These are phyloP conservation scores for Alternaria conjuncta DNA, from an alignment of 2,329 filamentous ascomycete genomes.

Conservation along the genomic window DNA sequence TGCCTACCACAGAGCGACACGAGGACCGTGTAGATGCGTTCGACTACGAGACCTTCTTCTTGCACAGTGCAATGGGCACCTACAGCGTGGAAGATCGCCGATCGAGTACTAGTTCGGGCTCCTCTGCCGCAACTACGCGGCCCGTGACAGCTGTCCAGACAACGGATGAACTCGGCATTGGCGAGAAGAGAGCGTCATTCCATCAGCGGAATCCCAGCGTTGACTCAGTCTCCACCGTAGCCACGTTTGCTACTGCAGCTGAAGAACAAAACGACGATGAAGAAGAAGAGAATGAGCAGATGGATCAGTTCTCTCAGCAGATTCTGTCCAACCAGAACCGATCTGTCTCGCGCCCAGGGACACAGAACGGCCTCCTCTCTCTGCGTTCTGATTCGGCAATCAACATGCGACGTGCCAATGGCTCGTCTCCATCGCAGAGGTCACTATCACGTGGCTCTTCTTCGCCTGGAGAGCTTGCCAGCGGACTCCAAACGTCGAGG, in stretches of 20 bases:
- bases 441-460: constrained; percentile 36
- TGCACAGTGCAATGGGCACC: constrained; percentile 88
- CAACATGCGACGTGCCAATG: constrained; percentile 36
- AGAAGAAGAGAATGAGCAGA: constrained; percentile 50
- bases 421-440: constrained; percentile 37
- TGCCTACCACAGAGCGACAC: constrained; percentile 64
- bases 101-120: constrained; percentile 60
- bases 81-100: constrained; percentile 66
- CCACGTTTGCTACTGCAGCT: constrained; percentile 68
- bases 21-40: constrained; percentile 95
- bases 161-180: constrained; percentile 24
- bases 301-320: constrained; percentile 48
- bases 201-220: constrained; percentile 62
- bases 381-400: constrained; percentile 44
- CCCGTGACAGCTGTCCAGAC: constrained; percentile 39
- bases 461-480: constrained; percentile 39
- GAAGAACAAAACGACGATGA: constrained; percentile 56
- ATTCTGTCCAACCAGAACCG: constrained; percentile 33
- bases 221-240: constrained; percentile 67
- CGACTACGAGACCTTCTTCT: constrained; percentile 94
- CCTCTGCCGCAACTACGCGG: constrained; percentile 60
- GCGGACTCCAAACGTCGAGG: constrained; percentile 47
- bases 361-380: constrained; percentile 23
- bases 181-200: constrained; percentile 36
- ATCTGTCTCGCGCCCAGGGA: constrained; percentile 19